Evolutionary conservation across 345 rosid species (phyloP), one percentile per base, ranked within the genome.

Genomic region (Sapria himalayana): DNA sequence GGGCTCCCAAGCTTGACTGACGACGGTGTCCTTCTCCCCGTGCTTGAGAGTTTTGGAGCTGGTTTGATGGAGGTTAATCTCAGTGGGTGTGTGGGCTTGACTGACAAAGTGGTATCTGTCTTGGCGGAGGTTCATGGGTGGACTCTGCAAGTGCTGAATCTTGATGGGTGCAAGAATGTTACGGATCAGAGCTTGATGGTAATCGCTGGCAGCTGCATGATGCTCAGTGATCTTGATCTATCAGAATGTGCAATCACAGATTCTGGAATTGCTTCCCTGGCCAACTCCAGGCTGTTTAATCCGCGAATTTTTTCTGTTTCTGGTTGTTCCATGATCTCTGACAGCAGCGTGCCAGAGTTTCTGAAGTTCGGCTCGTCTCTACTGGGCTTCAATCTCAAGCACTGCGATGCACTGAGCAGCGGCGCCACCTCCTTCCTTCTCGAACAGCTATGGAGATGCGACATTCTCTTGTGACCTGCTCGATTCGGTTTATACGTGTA

Each of bases 51-150:
- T 55, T 55, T 68, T 51, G 64, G 55, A 16, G 63, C 64, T 45
- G 82, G 91, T 44, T 74, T 91, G 25, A 72, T 67, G 39, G 80
- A 84, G 78, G 71, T 77, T 27, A 75, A 77, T 56, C 61, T 91
- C 19, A 70, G 66, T 20, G 79, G 73, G n/a, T 91, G 95, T 49
- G 15, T 67, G 55, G 70, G 58, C 52, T 54, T 91, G 76, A 73
- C 85, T 0, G 86, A 91, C 35, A 53, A 55, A 41, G 78, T 57
- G 9, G 60, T 73, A 54, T 62, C 64, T 22, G 56, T 72, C 22
- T 53, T 80, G 64, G 65, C 79, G 37, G 58, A 63, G 47, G 54
- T 48, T 43, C 86, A 76, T 16, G 77, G 92, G 11, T 58, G 64
- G 60, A 71, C 86, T 42, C 86, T 89, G 6, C 86, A 89, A 54